Percentiles rank a stretch among this genome's conserved stretches.
Evolutionary conservation across 2,329 filamentous ascomycete species (phyloP).

Genomic region (Thermoascus crustaceus): DNA sequence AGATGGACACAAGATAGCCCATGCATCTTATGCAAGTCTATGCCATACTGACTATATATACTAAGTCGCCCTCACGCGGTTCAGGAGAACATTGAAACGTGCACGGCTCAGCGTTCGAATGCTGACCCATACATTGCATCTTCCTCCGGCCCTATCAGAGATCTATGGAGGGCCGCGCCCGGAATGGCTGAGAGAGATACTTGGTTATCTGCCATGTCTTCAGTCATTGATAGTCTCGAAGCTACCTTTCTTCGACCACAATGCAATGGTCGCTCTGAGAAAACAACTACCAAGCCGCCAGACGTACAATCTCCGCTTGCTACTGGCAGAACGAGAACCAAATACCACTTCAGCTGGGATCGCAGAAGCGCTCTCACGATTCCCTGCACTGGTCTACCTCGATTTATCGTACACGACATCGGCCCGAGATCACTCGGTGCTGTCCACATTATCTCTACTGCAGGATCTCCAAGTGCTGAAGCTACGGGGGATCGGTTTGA

Average conservation of each 20-base stretch:
- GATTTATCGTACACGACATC: conserved; percentile 49
- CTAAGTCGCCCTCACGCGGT: conserved; percentile 53
- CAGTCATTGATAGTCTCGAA: conserved; percentile 53
- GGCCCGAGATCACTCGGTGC: conserved; percentile 41
- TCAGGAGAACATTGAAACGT: conserved; percentile 49
- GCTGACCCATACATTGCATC: conserved; percentile 53
- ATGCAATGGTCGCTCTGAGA: conserved; percentile 45
- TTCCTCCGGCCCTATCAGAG: conserved; percentile 53
- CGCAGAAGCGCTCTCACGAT: conserved; percentile 43
- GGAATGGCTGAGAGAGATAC: conserved; percentile 52
- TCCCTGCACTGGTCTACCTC: conserved; percentile 49
- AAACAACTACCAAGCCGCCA: too few relatives aligned
- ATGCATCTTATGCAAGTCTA: too few relatives aligned
- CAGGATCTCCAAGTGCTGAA: conserved; percentile 50
- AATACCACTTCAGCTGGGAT: conserved; percentile 52
- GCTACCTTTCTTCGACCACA: conserved; percentile 56
- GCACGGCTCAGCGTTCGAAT: conserved; percentile 46
- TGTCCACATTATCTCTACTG: conserved; percentile 41
- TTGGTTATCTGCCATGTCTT: conserved; percentile 50
- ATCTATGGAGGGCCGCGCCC: conserved; percentile 52
- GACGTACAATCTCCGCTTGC: conserved; percentile 44
- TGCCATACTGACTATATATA: conserved; percentile 11
- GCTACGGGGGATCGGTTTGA: conserved; percentile 45
- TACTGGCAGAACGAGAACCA: conserved; percentile 49
- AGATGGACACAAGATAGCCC: too few relatives aligned